Percentiles rank a stretch among this genome's conserved stretches.
Evolutionary conservation across 2,329 filamentous ascomycete species (phyloP).

Genomic region (Thielaviopsis ethacetica): DNA sequence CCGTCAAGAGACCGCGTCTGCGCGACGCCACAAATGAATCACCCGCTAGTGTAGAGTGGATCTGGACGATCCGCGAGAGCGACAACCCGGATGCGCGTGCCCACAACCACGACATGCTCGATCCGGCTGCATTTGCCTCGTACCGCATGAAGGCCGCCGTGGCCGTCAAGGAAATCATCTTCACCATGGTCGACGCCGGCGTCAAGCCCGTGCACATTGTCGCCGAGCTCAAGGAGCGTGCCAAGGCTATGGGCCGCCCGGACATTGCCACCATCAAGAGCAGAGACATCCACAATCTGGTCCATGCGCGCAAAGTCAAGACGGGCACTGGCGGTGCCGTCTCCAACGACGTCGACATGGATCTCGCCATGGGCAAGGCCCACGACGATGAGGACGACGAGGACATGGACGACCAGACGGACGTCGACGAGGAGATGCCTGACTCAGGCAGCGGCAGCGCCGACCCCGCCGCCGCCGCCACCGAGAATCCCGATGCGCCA

Average conservation of each 20-base stretch:
- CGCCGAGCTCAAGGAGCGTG: conserved; percentile 7
- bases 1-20: conserved; percentile 9
- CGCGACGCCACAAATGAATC: conserved; percentile 14
- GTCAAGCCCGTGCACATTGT: conserved; percentile 12
- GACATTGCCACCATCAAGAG: conserved; percentile 10
- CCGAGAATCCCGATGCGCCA: background rate
- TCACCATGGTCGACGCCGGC: conserved; percentile 11
- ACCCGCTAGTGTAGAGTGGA: conserved; percentile 13
- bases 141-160: conserved; percentile 12
- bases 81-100: conserved; percentile 10
- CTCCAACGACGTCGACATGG: conserved; percentile 3
- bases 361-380: background rate
- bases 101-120: conserved; percentile 11
- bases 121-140: conserved; percentile 9
- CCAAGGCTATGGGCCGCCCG: conserved; percentile 1
- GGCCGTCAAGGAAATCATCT: conserved; percentile 9
- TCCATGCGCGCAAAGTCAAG: conserved; percentile 8
- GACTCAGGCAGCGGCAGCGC: background rate
- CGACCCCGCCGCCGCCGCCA: background rate
- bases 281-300: conserved; percentile 11
- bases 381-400: background rate
- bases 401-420: background rate
- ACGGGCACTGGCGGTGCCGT: background rate
- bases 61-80: conserved; percentile 11
- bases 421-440: background rate